Base-by-base conservation (phyloP, 257 asterid genomes). In the Petunia axillaris region DNA sequence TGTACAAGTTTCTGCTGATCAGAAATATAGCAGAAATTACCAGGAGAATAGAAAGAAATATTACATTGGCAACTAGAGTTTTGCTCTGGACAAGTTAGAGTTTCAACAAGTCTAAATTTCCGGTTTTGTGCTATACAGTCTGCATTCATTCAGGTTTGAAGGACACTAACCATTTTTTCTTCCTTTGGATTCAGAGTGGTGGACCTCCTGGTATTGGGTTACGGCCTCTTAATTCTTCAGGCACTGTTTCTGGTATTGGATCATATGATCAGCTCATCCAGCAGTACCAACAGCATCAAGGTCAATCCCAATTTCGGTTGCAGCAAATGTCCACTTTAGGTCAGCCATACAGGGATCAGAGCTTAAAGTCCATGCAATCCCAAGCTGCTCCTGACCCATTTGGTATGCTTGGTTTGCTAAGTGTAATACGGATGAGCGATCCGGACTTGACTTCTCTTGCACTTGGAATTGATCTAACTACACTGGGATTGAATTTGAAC, bases 361-460 rank as follows among this genome's bases (percentile, higher is more conserved):
- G 90, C 81, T 68, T 86, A 66, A 89, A 86, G 86, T 83, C 91
- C 79, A 55, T 83, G 57, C 93, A 86, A 85, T 89, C 89, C 43
- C 67, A 92, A 73, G 89, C 81, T 77, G 85, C 90, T 76, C 84
- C 94, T n/a, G 97, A 90, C 86, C 91, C 84, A 39, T 92, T 82
- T 80, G 97, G 98, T 74, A 86, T 95, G 91, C 88, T 89, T 64
- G 98, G 97, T 84, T 83, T 95, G 86, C 86, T 93, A 78, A 93
- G 86, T 82, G 82, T 88, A 74, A 88, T 95, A 80, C 93, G 83
- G 85, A 71, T 82, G 88, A 89, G 85, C 64, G 86, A 95, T 83
- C 97, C 97, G 70, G 86, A 89, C 48, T 73, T 90, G 82, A 85
- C 95, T 57, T 84, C 95, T 64, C 97, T 93, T 89, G 95, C 98